Conservation (phyloP, 805 yeast species). For the Scheffersomyces spartinae region DNA sequence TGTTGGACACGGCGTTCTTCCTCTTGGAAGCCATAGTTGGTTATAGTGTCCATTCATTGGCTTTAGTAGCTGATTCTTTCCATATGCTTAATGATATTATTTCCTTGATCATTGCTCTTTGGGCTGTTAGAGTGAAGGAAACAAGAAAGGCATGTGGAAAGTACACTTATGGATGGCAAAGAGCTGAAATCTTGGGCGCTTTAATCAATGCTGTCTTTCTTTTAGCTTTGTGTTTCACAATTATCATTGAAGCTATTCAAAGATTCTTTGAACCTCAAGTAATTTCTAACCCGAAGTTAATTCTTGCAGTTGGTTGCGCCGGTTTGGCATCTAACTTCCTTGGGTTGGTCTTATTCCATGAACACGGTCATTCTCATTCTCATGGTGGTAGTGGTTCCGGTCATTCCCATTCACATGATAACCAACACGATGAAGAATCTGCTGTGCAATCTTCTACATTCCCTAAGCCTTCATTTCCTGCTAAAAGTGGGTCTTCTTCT, state of each 20-base stretch:
- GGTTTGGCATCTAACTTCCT: conserved; percentile 76
- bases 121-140: conserved; percentile 93
- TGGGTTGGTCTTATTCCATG: conserved; percentile 84
- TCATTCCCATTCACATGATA: conserved; percentile 2
- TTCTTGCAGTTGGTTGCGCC: conserved; percentile 69
- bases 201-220: conserved; percentile 86
- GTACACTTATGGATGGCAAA: conserved; percentile 95
- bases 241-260: conserved; percentile 85
- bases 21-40: conserved; percentile 77
- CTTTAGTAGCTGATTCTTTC: conserved; percentile 91
- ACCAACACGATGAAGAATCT: conserved; percentile 22
- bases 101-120: conserved; percentile 78
- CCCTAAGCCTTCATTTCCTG: too few relatives aligned
- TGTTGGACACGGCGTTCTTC: conserved; percentile 73
- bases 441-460: conserved; percentile 42
- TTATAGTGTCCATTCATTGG: conserved; percentile 86
- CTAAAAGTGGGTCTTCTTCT: conserved; percentile 12
- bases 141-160: conserved; percentile 72
- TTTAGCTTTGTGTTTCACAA: conserved; percentile 85
- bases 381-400: conserved; percentile 32
- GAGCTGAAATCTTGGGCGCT: conserved; percentile 96
- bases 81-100: conserved; percentile 95
- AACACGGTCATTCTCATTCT: conserved; percentile 36
- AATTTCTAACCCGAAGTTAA: conserved; percentile 72
- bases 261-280: conserved; percentile 73